Base-by-base conservation (phyloP, 2,329 filamentous ascomycete genomes). In the Coleophoma cylindrospora region DNA sequence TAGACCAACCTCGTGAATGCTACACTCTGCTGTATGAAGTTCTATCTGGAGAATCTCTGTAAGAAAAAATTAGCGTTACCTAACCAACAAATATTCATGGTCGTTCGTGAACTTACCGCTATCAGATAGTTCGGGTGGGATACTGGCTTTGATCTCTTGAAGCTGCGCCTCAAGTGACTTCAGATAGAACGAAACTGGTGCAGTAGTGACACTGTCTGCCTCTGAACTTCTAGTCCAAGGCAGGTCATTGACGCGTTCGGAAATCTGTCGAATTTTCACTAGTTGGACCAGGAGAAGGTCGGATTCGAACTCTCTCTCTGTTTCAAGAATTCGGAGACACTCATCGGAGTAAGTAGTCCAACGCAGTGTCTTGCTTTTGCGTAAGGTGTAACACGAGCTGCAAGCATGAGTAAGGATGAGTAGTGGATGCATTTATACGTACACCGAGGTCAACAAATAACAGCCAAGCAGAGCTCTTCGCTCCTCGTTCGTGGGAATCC, bases 391-490 rank as follows among this genome's bases (percentile, higher is more conserved):
- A 14, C 22, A 49, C 8, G 40, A 40, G 7, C 50, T 52, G 34
- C 40, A 11, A 33, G 12, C 4, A 36, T 52, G 45, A 52, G 50
- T 19, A 11, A 38, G 8, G 33, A 14, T 12, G 37, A 41, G 12
- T 32, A 12, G 22, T 17, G 33, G 32, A 36, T 43, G n/a, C 19
- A 32, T 13, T 15, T 48, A 17, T 40, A 34, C 40, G 37, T 46
- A 52, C 50, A 49, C 43, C 41, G 50, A 52, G 15, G 34, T 52
- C 36, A 52, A 12, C 22, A 52, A 49, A 38, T 40, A 52, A 36
- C 50, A 52, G 17, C 40, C 50, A 40, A 52, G 40, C 6, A 52
- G 33, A 19, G 41, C 40, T 43, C 50, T 52, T 0, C 50, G 36
- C 34, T 52, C 50, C 33, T 52, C 50, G 13, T 40, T 52, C 13